A percentile compares a stretch with the other conserved stretches of the same genome.
Evolutionary conservation across 768 basidiomycete species (phyloP).

Genomic region (Rhizopogon rudus): DNA sequence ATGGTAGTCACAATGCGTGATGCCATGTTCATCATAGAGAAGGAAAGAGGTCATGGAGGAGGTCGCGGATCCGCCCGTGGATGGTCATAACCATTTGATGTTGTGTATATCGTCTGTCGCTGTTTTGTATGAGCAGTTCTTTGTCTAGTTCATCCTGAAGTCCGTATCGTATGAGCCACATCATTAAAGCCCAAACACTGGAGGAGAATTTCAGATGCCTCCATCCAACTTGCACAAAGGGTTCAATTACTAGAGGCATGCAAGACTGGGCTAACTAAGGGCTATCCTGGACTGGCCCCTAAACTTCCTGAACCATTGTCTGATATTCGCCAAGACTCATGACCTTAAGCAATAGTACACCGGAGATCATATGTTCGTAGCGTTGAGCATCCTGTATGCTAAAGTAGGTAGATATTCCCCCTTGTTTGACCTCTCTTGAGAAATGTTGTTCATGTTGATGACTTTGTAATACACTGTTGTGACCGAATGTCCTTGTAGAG

Average conservation of each 20-base stretch:
- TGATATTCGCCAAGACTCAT: constrained; percentile 33
- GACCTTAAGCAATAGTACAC: constrained; percentile 13
- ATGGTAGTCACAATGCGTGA: constrained; percentile 67
- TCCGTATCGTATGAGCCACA: no score
- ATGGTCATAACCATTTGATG: constrained; percentile 39
- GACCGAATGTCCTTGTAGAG: no score
- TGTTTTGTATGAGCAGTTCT: not conserved
- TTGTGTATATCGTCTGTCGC: not conserved
- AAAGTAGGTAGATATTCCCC: not conserved
- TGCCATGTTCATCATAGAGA: constrained; percentile 82
- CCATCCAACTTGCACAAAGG: no score
- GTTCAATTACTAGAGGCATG: no score
- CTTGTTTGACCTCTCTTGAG: not conserved
- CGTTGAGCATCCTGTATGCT: not conserved
- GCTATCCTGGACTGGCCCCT: no score
- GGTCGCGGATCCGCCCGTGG: constrained; percentile 72
- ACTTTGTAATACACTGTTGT: no score
- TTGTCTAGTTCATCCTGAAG: no score
- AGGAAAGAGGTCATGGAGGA: constrained; percentile 78
- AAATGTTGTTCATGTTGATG: not conserved
- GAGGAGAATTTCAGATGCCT: no score
- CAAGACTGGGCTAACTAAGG: no score
- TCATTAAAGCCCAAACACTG: no score
- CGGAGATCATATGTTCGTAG: not conserved
- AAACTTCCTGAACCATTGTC: no score